Base-by-base conservation (phyloP, 1,284 basidiomycete species). In the Quambalaria eucalypti region DNA sequence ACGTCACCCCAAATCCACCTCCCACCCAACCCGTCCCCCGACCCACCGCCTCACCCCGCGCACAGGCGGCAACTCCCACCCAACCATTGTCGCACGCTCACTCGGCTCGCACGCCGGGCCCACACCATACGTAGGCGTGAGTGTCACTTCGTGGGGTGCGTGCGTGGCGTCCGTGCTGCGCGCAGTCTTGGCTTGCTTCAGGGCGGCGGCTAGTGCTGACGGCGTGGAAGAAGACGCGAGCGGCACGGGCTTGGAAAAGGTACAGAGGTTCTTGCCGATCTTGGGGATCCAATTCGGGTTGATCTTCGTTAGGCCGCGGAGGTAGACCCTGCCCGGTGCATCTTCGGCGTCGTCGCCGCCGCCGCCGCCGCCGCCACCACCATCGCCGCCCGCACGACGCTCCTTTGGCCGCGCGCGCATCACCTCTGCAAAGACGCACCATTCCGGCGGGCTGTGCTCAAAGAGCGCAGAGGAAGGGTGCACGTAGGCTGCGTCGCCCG, bases 261-360 rank as follows among this genome's bases (percentile, higher is more conserved):
- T 87, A 77, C 92, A 97, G 50, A 96, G 77, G 0, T 85, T 81
- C 48, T 82, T 80, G 47, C 88, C 93, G 10, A 98, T 80, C 0
- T 82, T 82, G 2, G 87, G 81, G 38, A 99, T 77, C 95, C 95
- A 99, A 8, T 83, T 82, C 0, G 90, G 83, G 76, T 98, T 95
- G 64, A 96, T 82, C 54, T 52, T 62, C 2, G 73, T 75, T 9
- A 73, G 46, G 39, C 61, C 68, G 50, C 67, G 65, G 47, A 75
- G 60, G 66, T 64, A 73, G 8, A 66, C 60, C 7, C 59, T 61
- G 16, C 58, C 62, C 21, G 29, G 38, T 19, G 52, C 25, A 5
- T 46, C 40, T n/a, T 38, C 33, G 16, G 29, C 40, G 4, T 25
- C 51, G 5, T 60, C 63, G 4, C 23, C 50, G 28, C 42, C 40